phyloP scores from a whole-genome alignment of 495 filamentous ascomycete species.

The Astrothelium macrocarpum region DNA sequence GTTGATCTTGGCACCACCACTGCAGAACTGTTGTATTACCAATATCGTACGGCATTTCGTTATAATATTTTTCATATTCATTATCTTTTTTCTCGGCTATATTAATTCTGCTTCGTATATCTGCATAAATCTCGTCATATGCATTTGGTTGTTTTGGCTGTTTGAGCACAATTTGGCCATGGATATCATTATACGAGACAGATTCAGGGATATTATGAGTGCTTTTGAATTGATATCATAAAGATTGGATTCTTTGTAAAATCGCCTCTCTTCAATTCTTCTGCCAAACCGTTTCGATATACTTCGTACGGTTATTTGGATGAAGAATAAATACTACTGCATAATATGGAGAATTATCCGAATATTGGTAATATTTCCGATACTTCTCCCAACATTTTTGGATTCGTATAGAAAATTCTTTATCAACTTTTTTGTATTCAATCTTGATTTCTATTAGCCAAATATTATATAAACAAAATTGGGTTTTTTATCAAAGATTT shows the following conservation, averaged over 20 bases:
- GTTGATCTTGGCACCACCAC: constrained; percentile 2
- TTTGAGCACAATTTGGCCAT: not conserved
- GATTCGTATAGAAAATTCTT: not conserved
- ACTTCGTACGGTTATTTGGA: not conserved
- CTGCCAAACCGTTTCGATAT: not conserved
- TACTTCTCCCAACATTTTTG: not conserved
- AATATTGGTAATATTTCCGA: not conserved
- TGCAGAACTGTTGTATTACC: not conserved
- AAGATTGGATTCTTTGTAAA: not conserved
- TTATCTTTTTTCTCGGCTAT: not conserved
- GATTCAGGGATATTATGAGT: not conserved
- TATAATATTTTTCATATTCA: constrained; percentile 1
- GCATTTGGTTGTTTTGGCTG: not conserved
- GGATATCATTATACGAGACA: not conserved
- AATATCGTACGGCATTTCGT: not conserved
- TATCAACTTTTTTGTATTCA: not conserved
- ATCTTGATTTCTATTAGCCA: not conserved
- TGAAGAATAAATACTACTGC: constrained; percentile 7
- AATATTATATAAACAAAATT: not conserved
- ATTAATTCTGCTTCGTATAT: not conserved
- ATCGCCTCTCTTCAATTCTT: not conserved
- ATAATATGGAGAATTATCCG: not conserved
- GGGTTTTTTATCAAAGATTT: not conserved
- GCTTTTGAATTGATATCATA: not conserved
- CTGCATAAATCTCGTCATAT: not conserved